These are phyloP conservation scores for Penicillium freii DNA, from an alignment of 2,329 filamentous ascomycete genomes.

Conservation along the genomic window DNA sequence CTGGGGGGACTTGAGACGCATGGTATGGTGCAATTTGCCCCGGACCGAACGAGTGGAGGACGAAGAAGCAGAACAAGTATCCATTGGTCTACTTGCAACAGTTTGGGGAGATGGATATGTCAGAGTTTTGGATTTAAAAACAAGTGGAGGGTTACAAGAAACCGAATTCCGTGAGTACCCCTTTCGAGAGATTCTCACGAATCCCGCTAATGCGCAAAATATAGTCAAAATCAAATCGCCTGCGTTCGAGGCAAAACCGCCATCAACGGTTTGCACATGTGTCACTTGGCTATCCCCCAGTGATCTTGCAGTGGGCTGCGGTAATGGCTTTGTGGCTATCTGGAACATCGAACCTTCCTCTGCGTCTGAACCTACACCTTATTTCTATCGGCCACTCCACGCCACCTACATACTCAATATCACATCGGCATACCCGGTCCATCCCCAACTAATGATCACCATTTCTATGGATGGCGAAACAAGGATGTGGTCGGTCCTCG, in stretches of 20 bases:
- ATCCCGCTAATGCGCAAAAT: neutral
- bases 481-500: conserved; percentile 54
- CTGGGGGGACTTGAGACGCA: conserved; percentile 55
- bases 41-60: conserved; percentile 33
- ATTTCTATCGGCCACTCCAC: conserved; percentile 39
- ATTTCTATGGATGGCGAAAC: conserved; percentile 56
- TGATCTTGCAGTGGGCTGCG: conserved; percentile 55
- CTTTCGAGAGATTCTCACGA: neutral
- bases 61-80: conserved; percentile 27
- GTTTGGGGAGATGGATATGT: conserved; percentile 59
- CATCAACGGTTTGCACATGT: conserved; percentile 55
- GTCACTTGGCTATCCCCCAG: conserved; percentile 57
- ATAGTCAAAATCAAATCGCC: conserved; percentile 47
- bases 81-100: conserved; percentile 55
- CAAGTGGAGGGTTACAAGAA: conserved; percentile 25
- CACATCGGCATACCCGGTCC: conserved; percentile 52
- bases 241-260: conserved; percentile 52
- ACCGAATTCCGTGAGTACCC: conserved; percentile 35
- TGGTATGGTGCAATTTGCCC: conserved; percentile 57
- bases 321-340: conserved; percentile 56
- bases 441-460: conserved; percentile 53
- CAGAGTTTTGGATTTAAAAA: conserved; percentile 54
- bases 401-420: conserved; percentile 41
- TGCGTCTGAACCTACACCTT: conserved; percentile 28
- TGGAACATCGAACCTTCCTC: conserved; percentile 46